Evolutionary conservation across 106 monocot genomes (phyloP).

Genomic region (Iris macrosiphon): DNA sequence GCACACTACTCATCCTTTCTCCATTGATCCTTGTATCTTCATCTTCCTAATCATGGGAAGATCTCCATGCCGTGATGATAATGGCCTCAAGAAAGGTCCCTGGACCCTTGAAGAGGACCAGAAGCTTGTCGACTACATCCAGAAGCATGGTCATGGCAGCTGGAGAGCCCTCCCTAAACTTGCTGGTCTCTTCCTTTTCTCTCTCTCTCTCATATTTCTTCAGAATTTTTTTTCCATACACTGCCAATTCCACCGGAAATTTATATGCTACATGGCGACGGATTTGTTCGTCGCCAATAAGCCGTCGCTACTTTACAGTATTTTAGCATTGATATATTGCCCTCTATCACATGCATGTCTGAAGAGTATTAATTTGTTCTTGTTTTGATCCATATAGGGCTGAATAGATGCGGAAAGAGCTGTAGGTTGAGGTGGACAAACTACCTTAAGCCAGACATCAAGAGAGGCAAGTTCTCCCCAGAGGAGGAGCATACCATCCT

Average conservation of each 20-base stretch:
- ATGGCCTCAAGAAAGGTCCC: constrained; percentile 76
- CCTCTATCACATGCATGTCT: background rate
- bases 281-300: too few species aligned
- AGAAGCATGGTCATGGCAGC: constrained; percentile 72
- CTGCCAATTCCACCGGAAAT: too few species aligned
- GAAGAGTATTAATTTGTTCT: background rate
- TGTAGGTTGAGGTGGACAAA: constrained; percentile 71
- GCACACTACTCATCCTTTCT: background rate
- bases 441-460: constrained; percentile 61
- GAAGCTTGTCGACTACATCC: constrained; percentile 53
- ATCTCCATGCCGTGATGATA: constrained; percentile 67
- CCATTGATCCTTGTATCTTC: too few species aligned
- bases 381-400: constrained; percentile 17
- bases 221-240: too few species aligned
- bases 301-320: too few species aligned
- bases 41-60: constrained; percentile 21
- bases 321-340: too few species aligned
- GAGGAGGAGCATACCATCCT: constrained; percentile 60
- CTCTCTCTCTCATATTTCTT: background rate
- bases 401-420: constrained; percentile 70
- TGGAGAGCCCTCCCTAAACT: constrained; percentile 80
- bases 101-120: constrained; percentile 82
- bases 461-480: constrained; percentile 57
- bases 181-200: constrained; percentile 27
- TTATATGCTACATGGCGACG: too few species aligned